Conservation (phyloP, 805 yeast species). For the Myxozyma neotropica region DNA sequence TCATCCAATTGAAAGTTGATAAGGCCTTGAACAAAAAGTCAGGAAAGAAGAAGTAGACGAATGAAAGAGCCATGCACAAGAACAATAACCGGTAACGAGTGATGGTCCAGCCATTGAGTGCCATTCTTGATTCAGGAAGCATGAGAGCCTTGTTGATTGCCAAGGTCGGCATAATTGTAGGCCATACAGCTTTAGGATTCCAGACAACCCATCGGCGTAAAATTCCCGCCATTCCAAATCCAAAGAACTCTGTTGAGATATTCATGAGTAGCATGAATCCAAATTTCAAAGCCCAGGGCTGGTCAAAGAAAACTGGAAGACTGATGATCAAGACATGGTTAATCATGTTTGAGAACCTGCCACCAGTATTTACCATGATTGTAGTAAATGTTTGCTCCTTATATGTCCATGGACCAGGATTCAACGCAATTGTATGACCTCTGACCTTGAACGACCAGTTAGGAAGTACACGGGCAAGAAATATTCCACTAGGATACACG, state of each 20-base stretch:
- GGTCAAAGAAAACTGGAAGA: constrained; percentile 42
- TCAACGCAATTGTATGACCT: constrained; percentile 49
- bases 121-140: too few relatives aligned
- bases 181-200: too few relatives aligned
- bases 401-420: constrained; percentile 64
- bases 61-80: too few relatives aligned
- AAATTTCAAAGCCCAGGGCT: constrained; percentile 44
- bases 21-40: constrained; percentile 63
- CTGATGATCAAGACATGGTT: constrained; percentile 34
- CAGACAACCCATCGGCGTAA: constrained; percentile 62
- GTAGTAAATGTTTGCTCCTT: constrained; percentile 70
- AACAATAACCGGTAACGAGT: constrained; percentile 55
- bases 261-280: constrained; percentile 58
- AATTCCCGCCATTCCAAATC: constrained; percentile 68
- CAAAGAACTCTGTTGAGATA: constrained; percentile 61
- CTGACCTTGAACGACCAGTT: constrained; percentile 49
- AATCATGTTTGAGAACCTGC: constrained; percentile 19
- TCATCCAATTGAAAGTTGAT: constrained; percentile 57
- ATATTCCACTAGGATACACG: constrained; percentile 59
- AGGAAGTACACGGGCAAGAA: constrained; percentile 50
- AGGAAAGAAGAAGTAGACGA: constrained; percentile 65
- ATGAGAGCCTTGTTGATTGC: too few relatives aligned
- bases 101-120: constrained; percentile 62
- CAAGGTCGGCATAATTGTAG: too few relatives aligned
- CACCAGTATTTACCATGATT: constrained; percentile 38